phyloP scores from a whole-genome alignment of 2,329 filamentous ascomycete genomes.

The Ascochyta rabiei region DNA sequence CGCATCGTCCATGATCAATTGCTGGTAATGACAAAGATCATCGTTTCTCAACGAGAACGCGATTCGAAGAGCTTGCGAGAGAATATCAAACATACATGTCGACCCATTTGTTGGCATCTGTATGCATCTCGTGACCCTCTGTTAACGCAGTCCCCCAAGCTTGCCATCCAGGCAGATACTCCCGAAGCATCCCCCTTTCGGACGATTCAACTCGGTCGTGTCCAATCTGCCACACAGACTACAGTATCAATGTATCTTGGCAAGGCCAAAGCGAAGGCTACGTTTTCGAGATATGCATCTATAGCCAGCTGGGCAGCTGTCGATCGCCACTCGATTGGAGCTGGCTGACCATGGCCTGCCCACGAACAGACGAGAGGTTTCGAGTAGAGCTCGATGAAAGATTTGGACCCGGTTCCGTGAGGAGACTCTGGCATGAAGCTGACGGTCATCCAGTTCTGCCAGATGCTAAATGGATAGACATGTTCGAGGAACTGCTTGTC shows the following conservation, averaged over 20 bases:
- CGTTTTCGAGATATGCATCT: slow-evolving; percentile 18
- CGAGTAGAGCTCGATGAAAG: slow-evolving; percentile 16
- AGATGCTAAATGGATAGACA: slow-evolving; percentile 11
- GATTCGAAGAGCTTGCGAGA: slow-evolving; percentile 17
- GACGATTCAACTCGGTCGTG: slow-evolving; percentile 24
- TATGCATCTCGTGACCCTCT: slow-evolving; percentile 3
- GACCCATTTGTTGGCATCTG: slow-evolving; percentile 21
- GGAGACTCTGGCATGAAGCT: slow-evolving; percentile 25
- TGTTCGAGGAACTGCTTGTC: slow-evolving; percentile 10
- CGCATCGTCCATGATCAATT: slow-evolving; percentile 26
- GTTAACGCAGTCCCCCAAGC: slow-evolving; percentile 23
- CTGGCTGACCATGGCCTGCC: slow-evolving; percentile 18
- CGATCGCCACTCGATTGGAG: slow-evolving; percentile 26
- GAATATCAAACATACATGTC: slow-evolving; percentile 10
- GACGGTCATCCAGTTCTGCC: slow-evolving; percentile 9
- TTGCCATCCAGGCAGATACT: slow-evolving; percentile 17
- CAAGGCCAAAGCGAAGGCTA: slow-evolving; percentile 23
- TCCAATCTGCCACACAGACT: slow-evolving; percentile 25
- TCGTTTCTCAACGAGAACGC: slow-evolving; percentile 20
- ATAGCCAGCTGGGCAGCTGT: slow-evolving; percentile 25
- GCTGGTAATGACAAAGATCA: slow-evolving; percentile 22
- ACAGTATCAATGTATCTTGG: slow-evolving; percentile 25
- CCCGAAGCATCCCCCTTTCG: slow-evolving; percentile 18
- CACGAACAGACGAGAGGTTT: slow-evolving; percentile 6
- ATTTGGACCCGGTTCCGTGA: slow-evolving; percentile 20